phyloP scores from a whole-genome alignment of 2,329 filamentous ascomycete species.

The Beauveria rudraprayagi region DNA sequence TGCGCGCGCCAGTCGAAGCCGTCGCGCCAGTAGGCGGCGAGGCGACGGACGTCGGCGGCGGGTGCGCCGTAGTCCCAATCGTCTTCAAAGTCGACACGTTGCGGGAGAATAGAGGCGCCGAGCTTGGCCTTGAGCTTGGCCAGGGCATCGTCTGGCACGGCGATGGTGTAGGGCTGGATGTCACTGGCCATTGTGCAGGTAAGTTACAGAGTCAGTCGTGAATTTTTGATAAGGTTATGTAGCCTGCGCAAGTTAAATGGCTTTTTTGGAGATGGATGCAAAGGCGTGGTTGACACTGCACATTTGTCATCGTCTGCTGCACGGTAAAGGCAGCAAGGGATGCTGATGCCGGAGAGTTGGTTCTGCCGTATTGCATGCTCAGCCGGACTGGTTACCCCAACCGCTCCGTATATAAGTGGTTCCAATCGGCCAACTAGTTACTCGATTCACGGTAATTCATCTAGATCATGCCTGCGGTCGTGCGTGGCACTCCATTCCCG shows the following conservation, averaged over 20 bases:
- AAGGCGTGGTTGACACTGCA: background rate
- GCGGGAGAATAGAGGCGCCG: constrained; percentile 15
- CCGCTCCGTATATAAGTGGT: background rate
- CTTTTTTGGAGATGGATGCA: background rate
- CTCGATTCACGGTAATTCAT: background rate
- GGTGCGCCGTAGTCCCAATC: constrained; percentile 19
- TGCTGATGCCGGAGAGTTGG: background rate
- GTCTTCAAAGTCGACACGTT: constrained; percentile 11
- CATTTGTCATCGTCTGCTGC: background rate
- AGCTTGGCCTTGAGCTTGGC: constrained; percentile 20
- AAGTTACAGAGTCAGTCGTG: background rate
- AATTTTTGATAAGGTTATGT: background rate
- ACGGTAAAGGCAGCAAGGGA: background rate
- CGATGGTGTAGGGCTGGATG: constrained; percentile 23
- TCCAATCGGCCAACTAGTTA: background rate
- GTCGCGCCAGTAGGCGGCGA: constrained; percentile 23
- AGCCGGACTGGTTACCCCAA: background rate
- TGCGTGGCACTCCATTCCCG: background rate
- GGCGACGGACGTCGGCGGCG: constrained; percentile 19
- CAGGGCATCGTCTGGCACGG: constrained; percentile 19
- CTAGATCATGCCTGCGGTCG: background rate
- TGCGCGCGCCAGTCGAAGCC: constrained; percentile 50
- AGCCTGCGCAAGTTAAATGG: background rate
- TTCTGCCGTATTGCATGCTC: background rate
- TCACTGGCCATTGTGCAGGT: constrained; percentile 1